Evolutionary conservation across 139 green algal genomes (phyloP).

Genomic region (Marvania coccoides): DNA sequence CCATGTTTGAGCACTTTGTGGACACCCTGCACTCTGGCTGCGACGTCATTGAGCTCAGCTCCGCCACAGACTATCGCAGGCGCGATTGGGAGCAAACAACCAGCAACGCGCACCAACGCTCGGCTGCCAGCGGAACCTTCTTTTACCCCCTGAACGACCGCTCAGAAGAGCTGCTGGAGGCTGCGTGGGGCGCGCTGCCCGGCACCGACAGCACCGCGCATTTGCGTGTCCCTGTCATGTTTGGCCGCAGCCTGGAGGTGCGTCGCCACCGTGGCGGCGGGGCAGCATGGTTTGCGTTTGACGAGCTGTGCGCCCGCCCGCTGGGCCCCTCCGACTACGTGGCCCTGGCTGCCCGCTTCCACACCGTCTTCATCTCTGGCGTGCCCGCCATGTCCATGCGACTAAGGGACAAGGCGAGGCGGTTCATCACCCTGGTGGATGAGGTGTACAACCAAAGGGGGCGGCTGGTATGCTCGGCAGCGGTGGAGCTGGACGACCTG

Average conservation of each 20-base stretch:
- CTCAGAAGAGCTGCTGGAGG: slow-evolving; percentile 21
- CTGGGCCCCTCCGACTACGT: slow-evolving; percentile 76
- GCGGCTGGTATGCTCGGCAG: slow-evolving; percentile 48
- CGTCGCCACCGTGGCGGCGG: slow-evolving; percentile 14
- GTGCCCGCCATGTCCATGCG: slow-evolving; percentile 68
- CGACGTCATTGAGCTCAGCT: slow-evolving; percentile 19
- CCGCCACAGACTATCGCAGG: slow-evolving; percentile 27
- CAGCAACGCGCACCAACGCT: slow-evolving; percentile 4
- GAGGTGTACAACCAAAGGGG: slow-evolving; percentile 62
- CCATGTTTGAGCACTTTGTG: slow-evolving; percentile 35
- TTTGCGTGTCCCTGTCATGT: slow-evolving; percentile 49
- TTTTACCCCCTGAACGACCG: slow-evolving; percentile 29
- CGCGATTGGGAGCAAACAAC: slow-evolving; percentile 30
- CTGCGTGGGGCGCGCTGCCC: slow-evolving; percentile 10
- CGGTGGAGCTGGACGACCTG: slow-evolving; percentile 52
- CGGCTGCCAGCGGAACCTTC: slow-evolving; percentile 1
- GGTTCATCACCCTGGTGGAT: slow-evolving; percentile 87
- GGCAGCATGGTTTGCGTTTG: slow-evolving; percentile 48
- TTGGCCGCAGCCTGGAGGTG: slow-evolving; percentile 55
- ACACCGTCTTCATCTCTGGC: slow-evolving; percentile 65
- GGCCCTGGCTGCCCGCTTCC: slow-evolving; percentile 54
- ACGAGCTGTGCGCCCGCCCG: slow-evolving; percentile 49
- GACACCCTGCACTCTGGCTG: slow-evolving; percentile 16
- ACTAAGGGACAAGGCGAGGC: slow-evolving; percentile 64
- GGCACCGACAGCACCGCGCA: background rate